Percentiles rank a stretch among this genome's conserved stretches.
Conservation (phyloP, 495 filamentous ascomycete genomes). For the Parathielavia hyrcaniae region DNA sequence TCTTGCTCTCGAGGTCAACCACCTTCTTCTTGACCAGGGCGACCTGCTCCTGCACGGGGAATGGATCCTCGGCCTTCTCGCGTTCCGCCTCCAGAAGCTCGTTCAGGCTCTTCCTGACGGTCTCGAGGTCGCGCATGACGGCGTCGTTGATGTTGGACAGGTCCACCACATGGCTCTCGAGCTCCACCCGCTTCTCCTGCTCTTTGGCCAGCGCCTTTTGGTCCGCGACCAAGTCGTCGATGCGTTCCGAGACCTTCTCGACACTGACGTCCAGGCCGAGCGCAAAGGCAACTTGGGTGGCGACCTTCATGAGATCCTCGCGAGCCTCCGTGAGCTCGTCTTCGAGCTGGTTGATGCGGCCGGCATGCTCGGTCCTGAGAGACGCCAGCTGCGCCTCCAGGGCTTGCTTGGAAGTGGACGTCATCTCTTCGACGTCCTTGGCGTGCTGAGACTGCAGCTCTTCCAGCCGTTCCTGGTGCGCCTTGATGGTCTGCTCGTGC, state of each 20-base stretch:
- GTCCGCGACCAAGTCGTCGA: conserved; percentile 45
- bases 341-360: conserved; percentile 55
- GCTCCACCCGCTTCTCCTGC: conserved; percentile 50
- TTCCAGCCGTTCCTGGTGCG: conserved; percentile 43
- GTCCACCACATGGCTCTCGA: conserved; percentile 45
- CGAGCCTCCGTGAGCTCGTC: conserved; percentile 64
- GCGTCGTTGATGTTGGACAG: conserved; percentile 50
- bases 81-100: conserved; percentile 40
- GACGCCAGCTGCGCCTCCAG: conserved; percentile 41
- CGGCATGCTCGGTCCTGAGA: conserved; percentile 51
- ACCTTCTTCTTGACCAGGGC: conserved; percentile 68
- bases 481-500: conserved; percentile 46
- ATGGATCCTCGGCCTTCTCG: conserved; percentile 44
- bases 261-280: conserved; percentile 50
- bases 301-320: conserved; percentile 59
- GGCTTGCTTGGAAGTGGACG: conserved; percentile 35
- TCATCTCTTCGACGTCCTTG: conserved; percentile 46
- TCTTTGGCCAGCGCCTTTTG: conserved; percentile 47
- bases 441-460: conserved; percentile 42
- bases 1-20: conserved; percentile 54
- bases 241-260: conserved; percentile 50
- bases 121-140: conserved; percentile 50
- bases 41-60: conserved; percentile 60
- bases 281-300: conserved; percentile 48
- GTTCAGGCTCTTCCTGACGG: conserved; percentile 42